These are phyloP conservation scores for Kwoniella mangroviensis DNA, from an alignment of 768 basidiomycete genomes.

Conservation along the genomic window DNA sequence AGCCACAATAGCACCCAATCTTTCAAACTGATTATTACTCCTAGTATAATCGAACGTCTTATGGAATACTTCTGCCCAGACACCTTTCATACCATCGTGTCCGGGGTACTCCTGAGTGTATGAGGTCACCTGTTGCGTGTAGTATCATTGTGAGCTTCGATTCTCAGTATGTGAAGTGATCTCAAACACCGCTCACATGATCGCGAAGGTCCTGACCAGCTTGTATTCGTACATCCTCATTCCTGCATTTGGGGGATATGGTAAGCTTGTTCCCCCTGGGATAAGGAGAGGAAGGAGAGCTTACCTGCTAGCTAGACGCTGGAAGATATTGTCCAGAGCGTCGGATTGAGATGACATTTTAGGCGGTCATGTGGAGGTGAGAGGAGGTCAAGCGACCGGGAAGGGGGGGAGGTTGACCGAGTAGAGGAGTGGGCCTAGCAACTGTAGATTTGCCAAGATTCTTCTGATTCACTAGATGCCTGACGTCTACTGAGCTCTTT, in stretches of 20 bases:
- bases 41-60: slow-evolving; percentile 50
- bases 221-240: slow-evolving; percentile 68
- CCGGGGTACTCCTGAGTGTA: slow-evolving; percentile 44
- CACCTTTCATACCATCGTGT: slow-evolving; percentile 48
- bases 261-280: slow-evolving; percentile 2
- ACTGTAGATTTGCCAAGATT: too few relatives aligned
- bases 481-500: not conserved
- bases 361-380: slow-evolving; percentile 25
- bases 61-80: slow-evolving; percentile 48
- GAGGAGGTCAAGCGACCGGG: slow-evolving; percentile 7
- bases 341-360: slow-evolving; percentile 49
- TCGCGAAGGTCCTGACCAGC: slow-evolving; percentile 62
- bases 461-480: not conserved
- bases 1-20: slow-evolving; percentile 45
- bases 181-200: slow-evolving; percentile 30
- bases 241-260: slow-evolving; percentile 57
- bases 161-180: not conserved
- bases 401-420: not conserved
- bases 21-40: slow-evolving; percentile 48
- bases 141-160: not conserved
- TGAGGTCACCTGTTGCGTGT: slow-evolving; percentile 26
- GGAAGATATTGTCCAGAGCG: slow-evolving; percentile 49
- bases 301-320: slow-evolving; percentile 43
- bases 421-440: not conserved
- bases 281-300: not conserved